Conservation (phyloP, 116 monocot genomes). For the Posidonia oceanica region DNA sequence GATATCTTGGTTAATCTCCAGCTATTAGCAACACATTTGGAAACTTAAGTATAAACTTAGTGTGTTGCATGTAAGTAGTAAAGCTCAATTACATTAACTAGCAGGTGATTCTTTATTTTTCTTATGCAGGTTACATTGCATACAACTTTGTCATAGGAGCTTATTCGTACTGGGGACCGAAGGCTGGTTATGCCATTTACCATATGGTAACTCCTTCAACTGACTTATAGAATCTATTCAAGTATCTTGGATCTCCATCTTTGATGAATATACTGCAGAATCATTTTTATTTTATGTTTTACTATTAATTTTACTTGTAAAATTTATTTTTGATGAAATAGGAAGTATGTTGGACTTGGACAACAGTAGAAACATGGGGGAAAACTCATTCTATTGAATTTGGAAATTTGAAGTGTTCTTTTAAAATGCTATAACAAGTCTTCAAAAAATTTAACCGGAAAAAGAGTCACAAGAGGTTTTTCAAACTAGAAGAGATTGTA, state of each 20-base stretch:
- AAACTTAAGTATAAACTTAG: too few relatives aligned
- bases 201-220: slow-evolving; percentile 57
- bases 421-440: too few relatives aligned
- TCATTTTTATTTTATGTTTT: neutral
- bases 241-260: neutral
- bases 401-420: too few relatives aligned
- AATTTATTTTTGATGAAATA: neutral
- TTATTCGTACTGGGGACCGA: slow-evolving; percentile 99
- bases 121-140: slow-evolving; percentile 71
- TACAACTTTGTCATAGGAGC: slow-evolving; percentile 99
- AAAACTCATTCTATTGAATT: too few relatives aligned
- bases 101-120: neutral
- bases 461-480: too few relatives aligned
- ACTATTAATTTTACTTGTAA: neutral
- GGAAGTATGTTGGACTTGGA: too few relatives aligned
- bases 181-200: slow-evolving; percentile 85
- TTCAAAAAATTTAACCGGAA: too few relatives aligned
- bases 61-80: too few relatives aligned
- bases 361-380: too few relatives aligned
- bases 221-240: neutral
- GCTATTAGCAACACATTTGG: neutral
- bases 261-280: neutral
- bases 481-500: too few relatives aligned
- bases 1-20: neutral
- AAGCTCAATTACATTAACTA: too few relatives aligned